Evolutionary conservation across 2,329 filamentous ascomycete species (phyloP), one percentile per base, ranked within the genome.

Genomic region (Fusarium falciforme): DNA sequence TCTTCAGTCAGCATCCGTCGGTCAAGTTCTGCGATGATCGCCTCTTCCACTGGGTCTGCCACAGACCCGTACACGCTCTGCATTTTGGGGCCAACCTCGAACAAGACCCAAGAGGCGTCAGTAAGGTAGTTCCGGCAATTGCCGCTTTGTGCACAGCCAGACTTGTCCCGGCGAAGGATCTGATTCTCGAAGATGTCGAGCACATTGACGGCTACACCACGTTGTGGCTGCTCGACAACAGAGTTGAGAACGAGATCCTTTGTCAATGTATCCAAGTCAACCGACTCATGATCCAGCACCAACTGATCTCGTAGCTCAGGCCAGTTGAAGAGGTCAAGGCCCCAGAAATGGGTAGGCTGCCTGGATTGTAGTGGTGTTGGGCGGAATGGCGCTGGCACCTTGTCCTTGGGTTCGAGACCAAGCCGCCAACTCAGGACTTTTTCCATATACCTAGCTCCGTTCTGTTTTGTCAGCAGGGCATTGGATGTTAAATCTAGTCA

Each of bases 251-350:
- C 5, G 14, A 49, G 22, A 29, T 49, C 44, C 9, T 29, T 49
- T 10, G 6, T 49, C 25, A 49, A 12, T 4, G 9, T 11, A 49
- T 49, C 44, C 3, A 49, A 49, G 25, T 49, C 44, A 10, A 49
- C 22, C 5, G 16, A 49, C 6, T 27, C 44, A 10, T 49, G 44
- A 9, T 49, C 22, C 6, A 49, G 44, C 1, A 49, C 44, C 16
- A 49, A n/a, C 25, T 49, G 44, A 27, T 49, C 44, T 49, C 44
- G 44, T 49, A 49, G 10, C 25, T 49, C 44, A 5, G 44, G 44
- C 44, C 44, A 49, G 25, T 49, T 49, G 44, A 49, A 49, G 9
- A 49, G 44, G 6, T 49, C 44, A 29, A 49, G 5, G 3, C 44
- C 44, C 44, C 44, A 49, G 25, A 17, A 49, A 12, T 49, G 44